A percentile compares a stretch with the other conserved stretches of the same genome.
phyloP scores from a whole-genome alignment of 805 yeast species.

The Yarrowia sp. region DNA sequence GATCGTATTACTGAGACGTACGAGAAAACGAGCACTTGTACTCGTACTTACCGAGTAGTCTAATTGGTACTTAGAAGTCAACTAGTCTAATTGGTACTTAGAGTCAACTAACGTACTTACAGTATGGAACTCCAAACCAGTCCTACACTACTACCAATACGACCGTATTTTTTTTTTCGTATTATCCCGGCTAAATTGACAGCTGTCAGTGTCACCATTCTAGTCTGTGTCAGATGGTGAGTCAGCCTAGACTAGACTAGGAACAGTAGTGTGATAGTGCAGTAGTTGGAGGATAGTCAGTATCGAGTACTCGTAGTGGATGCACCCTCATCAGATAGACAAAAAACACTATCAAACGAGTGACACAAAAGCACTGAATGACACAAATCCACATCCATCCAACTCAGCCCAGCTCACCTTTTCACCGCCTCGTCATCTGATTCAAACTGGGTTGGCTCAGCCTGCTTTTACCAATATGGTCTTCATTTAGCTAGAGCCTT shows the following conservation, averaged over 20 bases:
- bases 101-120: too few species aligned
- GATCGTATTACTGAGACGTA: too few species aligned
- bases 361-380: too few species aligned
- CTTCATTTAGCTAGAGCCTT: conserved; percentile 2
- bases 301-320: too few species aligned
- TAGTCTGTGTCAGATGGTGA: too few species aligned
- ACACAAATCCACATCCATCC: not conserved
- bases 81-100: too few species aligned
- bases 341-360: too few species aligned
- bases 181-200: not conserved
- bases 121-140: too few species aligned
- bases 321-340: not conserved
- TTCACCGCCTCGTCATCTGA: not conserved
- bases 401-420: not conserved
- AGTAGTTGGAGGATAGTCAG: too few species aligned
- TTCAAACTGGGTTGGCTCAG: conserved; percentile 11
- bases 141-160: not conserved
- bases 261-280: conserved; percentile 3
- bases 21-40: too few species aligned
- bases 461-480: conserved; percentile 13
- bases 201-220: not conserved
- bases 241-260: not conserved
- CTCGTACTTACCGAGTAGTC: too few species aligned
- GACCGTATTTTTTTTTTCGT: not conserved
- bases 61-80: too few species aligned